Conservation (phyloP, 306 rosid species). For the Prunus mira region DNA sequence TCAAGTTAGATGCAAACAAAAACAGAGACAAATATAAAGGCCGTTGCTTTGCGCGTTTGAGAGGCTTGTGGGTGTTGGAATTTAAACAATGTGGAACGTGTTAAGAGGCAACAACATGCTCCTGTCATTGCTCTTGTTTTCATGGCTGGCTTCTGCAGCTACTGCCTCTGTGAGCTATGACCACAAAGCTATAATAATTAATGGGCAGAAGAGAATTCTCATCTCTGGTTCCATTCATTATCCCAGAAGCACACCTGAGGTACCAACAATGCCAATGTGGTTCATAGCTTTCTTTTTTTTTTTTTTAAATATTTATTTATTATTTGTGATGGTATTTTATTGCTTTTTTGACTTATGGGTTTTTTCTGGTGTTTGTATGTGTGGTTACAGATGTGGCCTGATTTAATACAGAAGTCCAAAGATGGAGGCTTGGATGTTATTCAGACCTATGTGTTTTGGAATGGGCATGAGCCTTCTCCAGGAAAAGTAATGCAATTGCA, state of each 20-base stretch:
- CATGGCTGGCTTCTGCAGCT: conserved; percentile 37
- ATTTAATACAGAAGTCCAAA: conserved; percentile 87
- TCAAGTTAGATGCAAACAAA: conserved; percentile 19
- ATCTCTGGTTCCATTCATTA: conserved; percentile 95
- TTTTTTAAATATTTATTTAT: neutral
- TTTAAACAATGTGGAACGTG: conserved; percentile 34
- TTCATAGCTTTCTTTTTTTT: conserved; percentile 9
- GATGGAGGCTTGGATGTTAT: conserved; percentile 94
- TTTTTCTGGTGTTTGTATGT: neutral
- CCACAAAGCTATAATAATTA: conserved; percentile 59
- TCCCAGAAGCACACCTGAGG: conserved; percentile 98
- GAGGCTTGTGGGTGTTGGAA: conserved; percentile 22
- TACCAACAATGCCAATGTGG: conserved; percentile 31
- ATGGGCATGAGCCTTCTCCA: conserved; percentile 89
- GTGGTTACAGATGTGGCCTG: conserved; percentile 84
- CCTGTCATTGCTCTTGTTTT: conserved; percentile 22
- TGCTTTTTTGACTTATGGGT: neutral
- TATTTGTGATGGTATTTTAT: neutral
- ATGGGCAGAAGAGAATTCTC: conserved; percentile 69
- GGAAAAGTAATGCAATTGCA: conserved; percentile 56
- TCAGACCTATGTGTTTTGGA: conserved; percentile 95
- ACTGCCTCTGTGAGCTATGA: conserved; percentile 69
- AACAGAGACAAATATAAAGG: neutral
- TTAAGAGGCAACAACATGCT: neutral
- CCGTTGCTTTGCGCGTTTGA: conserved; percentile 13